Base-by-base conservation (phyloP, 805 yeast genomes). In the Suhomyces xylopsoci region DNA sequence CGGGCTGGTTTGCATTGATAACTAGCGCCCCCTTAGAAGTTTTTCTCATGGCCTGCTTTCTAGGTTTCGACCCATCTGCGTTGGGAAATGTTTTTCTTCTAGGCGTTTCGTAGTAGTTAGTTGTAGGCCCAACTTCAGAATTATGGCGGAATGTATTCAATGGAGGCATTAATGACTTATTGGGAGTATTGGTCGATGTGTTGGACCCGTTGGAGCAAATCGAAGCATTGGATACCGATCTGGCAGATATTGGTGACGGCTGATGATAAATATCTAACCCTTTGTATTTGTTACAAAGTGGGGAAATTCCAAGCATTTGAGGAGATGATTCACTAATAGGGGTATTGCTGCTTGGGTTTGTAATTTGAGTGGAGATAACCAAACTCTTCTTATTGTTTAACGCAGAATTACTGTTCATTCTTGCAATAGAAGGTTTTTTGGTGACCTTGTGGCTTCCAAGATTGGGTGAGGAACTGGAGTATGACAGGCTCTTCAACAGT, bases 141-240 rank as follows among this genome's bases (percentile, higher is more conserved):
- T 62, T 64, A 52, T 64, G 67, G 32, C 65, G 63, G 56, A 64
- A 64, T 26, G 58, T 57, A 51, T 62, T 59, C 57, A 63, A 51
- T 19, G 59, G 60, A 8, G 68, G 68, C 52, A 59, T 54, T 40
- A 55, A 42, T 19, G 51, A 25, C 46, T 51, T 53, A 44, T 49
- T 52, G 32, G 54, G 54, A 9, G 55, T 50, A 14, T 55, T 50
- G 22, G 49, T 20, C 7, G 57, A 50, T 9, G 49, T 47, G 9
- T 49, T 43, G 19, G 56, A 53, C 30, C 49, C 46, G 38, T 47
- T 51, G 6, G 61, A 55, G 47, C 52, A 45, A 14, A 50, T 55
- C 2, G 60, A 54, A 15, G 53, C 53, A 47, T 56, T 56, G 25
- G 59, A 57, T 19, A 51, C 41, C 6, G 60, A 57, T 22, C 60